These are phyloP conservation scores for Rhizopus microsporus DNA, from an alignment of 371 early-diverging fungal genomes.

Conservation along the genomic window DNA sequence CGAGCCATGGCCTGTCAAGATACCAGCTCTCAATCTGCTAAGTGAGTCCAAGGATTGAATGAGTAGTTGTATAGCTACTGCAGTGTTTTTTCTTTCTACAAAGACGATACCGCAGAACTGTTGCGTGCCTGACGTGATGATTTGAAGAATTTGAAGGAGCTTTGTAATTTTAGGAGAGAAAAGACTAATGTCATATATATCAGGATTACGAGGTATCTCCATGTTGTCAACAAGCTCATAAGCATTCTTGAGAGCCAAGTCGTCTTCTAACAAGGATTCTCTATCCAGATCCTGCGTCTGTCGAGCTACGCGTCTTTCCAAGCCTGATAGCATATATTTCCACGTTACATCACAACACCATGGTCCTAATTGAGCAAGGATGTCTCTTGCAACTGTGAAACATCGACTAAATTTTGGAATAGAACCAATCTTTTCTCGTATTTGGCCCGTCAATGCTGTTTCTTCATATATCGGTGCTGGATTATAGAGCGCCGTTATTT, in stretches of 20 bases:
- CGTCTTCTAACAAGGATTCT: constrained; percentile 30
- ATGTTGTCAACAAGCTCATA: constrained; percentile 24
- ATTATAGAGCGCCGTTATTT: constrained; percentile 54
- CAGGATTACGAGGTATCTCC: constrained; percentile 31
- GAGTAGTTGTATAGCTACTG: constrained; percentile 60
- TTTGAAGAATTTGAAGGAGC: constrained; percentile 56
- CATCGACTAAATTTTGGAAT: constrained; percentile 40
- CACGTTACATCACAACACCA: constrained; percentile 69
- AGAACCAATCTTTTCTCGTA: constrained; percentile 42
- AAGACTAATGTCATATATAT: constrained; percentile 17
- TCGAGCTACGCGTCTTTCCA: constrained; percentile 25
- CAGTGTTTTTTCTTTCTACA: constrained; percentile 74
- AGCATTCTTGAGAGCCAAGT: constrained; percentile 28
- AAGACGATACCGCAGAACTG: constrained; percentile 88
- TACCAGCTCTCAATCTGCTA: constrained; percentile 51
- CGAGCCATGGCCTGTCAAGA: constrained; percentile 74
- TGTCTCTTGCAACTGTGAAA: constrained; percentile 33
- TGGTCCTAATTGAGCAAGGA: constrained; percentile 59
- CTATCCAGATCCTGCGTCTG: constrained; percentile 20
- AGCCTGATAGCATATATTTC: constrained; percentile 38
- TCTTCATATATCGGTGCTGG: constrained; percentile 36
- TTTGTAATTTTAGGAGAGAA: constrained; percentile 65
- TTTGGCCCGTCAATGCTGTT: constrained; percentile 41
- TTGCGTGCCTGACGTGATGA: constrained; percentile 24
- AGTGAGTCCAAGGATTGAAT: constrained; percentile 46